Evolutionary conservation across 768 basidiomycete genomes (phyloP).

Genomic region (Favolaschia claudopus): DNA sequence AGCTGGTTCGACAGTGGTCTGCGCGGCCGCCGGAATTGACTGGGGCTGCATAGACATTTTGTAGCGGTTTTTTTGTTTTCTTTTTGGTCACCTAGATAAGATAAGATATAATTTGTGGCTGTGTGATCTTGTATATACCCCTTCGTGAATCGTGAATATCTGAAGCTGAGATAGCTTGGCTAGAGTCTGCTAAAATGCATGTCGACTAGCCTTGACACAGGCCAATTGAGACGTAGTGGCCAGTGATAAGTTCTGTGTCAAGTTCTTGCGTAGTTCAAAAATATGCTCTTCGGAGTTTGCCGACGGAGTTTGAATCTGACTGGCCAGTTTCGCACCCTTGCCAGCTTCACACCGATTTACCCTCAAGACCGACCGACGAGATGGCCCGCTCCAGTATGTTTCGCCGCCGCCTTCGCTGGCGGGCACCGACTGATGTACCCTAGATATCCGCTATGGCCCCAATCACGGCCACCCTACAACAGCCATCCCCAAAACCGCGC

Average conservation of each 20-base stretch:
- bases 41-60: slow-evolving; percentile 49
- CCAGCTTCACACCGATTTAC: neutral
- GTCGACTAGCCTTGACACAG: too few relatives aligned
- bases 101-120: slow-evolving; percentile 23
- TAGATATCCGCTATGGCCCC: slow-evolving; percentile 85
- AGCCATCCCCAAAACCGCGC: slow-evolving; percentile 72
- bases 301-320: too few relatives aligned
- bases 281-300: too few relatives aligned
- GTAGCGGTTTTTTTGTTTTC: slow-evolving; percentile 14
- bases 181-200: too few relatives aligned
- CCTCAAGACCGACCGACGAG: slow-evolving; percentile 68
- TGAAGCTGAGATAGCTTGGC: too few relatives aligned
- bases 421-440: slow-evolving; percentile 3
- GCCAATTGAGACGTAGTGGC: too few relatives aligned
- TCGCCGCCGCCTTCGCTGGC: neutral
- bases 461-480: slow-evolving; percentile 94
- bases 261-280: too few relatives aligned
- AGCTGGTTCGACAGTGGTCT: slow-evolving; percentile 59
- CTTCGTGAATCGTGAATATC: too few relatives aligned
- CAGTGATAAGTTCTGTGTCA: too few relatives aligned
- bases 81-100: slow-evolving; percentile 25
- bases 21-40: slow-evolving; percentile 42
- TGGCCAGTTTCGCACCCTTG: too few relatives aligned
- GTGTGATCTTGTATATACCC: too few relatives aligned
- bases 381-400: slow-evolving; percentile 75